Base-by-base conservation (phyloP, 2,329 filamentous ascomycete species). In the Ilyonectria destructans region DNA sequence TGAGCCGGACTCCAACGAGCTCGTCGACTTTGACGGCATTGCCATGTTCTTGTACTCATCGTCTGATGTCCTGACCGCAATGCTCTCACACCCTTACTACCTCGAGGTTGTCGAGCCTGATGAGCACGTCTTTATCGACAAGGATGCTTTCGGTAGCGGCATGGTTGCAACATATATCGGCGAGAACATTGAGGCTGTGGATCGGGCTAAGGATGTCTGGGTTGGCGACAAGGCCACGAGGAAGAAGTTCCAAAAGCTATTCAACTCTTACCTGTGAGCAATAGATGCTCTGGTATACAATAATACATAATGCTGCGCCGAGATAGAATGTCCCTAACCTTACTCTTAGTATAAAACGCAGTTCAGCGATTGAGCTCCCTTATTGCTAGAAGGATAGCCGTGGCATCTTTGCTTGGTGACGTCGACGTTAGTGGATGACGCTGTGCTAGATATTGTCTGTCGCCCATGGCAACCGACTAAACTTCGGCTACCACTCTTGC, bases 81-180 rank as follows among this genome's bases (percentile, higher is more conserved):
- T 78, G 72, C 64, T 78, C 19, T 65, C 77, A 0, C 77, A 79
- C 3, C 75, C 77, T 6, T 79, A 79, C 67, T 79, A 78, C 55
- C 5, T 70, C 3, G 68, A 74, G 0, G 67, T 79, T 0, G 77
- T 79, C 7, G 76, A 77, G 51, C 77, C 76, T 0, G 77, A 79
- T 51, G 77, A 79, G 69, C 71, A 69, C 43, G 62, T 71, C 4
- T 78, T 79, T 7, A 77, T 79, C 13, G 77, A 79, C 17, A 78
- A 78, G 62, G 46, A 60, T 4, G 76, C 77, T 21, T 69, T 73
- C 43, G 73, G 74, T 2, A 62, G 59, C 5, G 77, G 77, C 0
- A 77, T 77, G 75, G 77, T 79, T 0, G 77, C 77, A 1, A 77
- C 72, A 0, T 78, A 71, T 13, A 60, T 77, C 12, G 77, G 77